Percentiles rank a stretch among this genome's conserved stretches.
Conservation (phyloP, 1,139 yeast species). For the Kodamaea fungicola region DNA sequence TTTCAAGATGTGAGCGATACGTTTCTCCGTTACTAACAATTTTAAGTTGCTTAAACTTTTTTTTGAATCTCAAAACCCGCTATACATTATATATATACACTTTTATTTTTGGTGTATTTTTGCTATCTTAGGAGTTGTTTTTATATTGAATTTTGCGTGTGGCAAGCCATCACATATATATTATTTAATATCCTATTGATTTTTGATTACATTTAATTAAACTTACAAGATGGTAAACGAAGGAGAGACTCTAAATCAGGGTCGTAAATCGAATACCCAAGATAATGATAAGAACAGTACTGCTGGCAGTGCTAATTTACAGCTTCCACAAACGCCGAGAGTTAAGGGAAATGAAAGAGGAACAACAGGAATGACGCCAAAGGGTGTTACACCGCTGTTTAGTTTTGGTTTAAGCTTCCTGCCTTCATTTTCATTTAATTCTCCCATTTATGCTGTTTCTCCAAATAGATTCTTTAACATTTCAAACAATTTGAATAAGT, state of each 20-base stretch:
- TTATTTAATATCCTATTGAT: slow-evolving; percentile 1
- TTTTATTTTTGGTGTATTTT: neutral
- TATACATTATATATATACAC: too few species aligned
- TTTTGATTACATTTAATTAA: neutral
- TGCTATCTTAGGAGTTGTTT: slow-evolving; percentile 1
- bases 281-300: neutral
- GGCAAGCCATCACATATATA: slow-evolving; percentile 1
- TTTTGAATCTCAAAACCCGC: too few species aligned
- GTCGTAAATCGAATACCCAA: too few species aligned
- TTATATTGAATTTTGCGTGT: neutral
- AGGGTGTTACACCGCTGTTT: slow-evolving; percentile 31
- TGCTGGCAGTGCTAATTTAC: slow-evolving; percentile 6
- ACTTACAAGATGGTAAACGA: too few species aligned
- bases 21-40: too few species aligned
- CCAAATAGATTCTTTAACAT: slow-evolving; percentile 35
- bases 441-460: slow-evolving; percentile 36
- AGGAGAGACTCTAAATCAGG: too few species aligned
- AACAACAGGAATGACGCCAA: slow-evolving; percentile 6
- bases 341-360: slow-evolving; percentile 10
- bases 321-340: slow-evolving; percentile 31
- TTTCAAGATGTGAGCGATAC: too few species aligned
- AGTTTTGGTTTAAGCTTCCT: slow-evolving; percentile 42
- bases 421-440: slow-evolving; percentile 42
- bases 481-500: slow-evolving; percentile 18
- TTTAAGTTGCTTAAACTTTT: too few species aligned